These are phyloP conservation scores for Tulasnella sp. DNA, from an alignment of 768 basidiomycete species.

Conservation along the genomic window DNA sequence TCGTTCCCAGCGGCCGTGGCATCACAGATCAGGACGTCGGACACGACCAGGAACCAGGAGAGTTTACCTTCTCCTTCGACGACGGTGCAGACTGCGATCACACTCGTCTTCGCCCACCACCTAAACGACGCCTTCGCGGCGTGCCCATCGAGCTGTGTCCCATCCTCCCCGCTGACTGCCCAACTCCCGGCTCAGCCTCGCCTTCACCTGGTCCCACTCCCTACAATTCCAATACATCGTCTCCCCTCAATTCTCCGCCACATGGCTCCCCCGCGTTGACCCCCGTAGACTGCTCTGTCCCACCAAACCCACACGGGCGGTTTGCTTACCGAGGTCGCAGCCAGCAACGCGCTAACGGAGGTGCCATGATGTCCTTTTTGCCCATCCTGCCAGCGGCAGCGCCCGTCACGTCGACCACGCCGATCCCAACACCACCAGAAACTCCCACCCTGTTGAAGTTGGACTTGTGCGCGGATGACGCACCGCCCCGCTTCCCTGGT, in stretches of 20 bases:
- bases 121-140: constrained; percentile 17
- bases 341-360: constrained; percentile 9
- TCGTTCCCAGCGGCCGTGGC: constrained; percentile 25
- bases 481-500: neutral
- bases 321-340: constrained; percentile 3
- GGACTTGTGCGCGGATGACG: constrained; percentile 13
- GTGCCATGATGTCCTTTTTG: constrained; percentile 22
- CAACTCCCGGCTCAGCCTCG: neutral
- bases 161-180: constrained; percentile 18
- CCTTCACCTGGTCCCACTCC: constrained; percentile 16
- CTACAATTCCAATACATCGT: constrained; percentile 16
- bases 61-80: constrained; percentile 14
- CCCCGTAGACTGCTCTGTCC: constrained; percentile 10
- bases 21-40: constrained; percentile 17
- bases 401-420: neutral
- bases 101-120: neutral
- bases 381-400: constrained; percentile 11
- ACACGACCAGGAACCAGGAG: neutral
- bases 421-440: constrained; percentile 21
- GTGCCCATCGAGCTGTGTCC: constrained; percentile 28
- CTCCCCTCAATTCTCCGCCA: constrained; percentile 20
- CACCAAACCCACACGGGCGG: constrained; percentile 1
- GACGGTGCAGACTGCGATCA: constrained; percentile 14
- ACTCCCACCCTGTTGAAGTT: constrained; percentile 19
- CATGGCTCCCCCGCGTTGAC: constrained; percentile 26